Conservation (phyloP, 768 basidiomycete species). For the Suillus subalutaceus region DNA sequence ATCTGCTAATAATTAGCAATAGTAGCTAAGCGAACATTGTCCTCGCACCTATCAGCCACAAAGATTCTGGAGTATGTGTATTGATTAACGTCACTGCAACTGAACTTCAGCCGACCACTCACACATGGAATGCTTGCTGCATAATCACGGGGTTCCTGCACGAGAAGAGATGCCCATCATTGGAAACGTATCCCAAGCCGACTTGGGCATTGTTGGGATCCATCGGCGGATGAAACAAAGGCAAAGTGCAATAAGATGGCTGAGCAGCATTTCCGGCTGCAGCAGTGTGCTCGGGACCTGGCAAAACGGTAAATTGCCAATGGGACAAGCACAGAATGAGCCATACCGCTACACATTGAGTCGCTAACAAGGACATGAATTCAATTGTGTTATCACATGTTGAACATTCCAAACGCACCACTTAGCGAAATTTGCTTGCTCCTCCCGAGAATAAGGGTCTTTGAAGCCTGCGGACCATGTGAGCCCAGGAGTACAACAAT, state of each 20-base stretch:
- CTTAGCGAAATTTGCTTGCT: slow-evolving; percentile 53
- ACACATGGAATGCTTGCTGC: slow-evolving; percentile 65
- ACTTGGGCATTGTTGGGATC: slow-evolving; percentile 28
- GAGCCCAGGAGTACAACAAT: background rate
- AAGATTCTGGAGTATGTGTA: slow-evolving; percentile 44
- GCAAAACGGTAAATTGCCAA: background rate
- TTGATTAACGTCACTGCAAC: background rate
- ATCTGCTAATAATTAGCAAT: slow-evolving; percentile 36
- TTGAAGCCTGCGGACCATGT: slow-evolving; percentile 49
- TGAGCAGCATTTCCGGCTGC: slow-evolving; percentile 40
- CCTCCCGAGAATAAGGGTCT: slow-evolving; percentile 65
- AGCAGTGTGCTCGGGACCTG: slow-evolving; percentile 54
- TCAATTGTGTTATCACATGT: background rate
- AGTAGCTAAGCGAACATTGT: background rate
- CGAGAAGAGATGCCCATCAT: slow-evolving; percentile 56
- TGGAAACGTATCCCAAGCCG: slow-evolving; percentile 52
- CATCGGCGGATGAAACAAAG: slow-evolving; percentile 51
- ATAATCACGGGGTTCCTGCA: slow-evolving; percentile 57
- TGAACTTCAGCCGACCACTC: slow-evolving; percentile 24
- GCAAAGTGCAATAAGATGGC: slow-evolving; percentile 57
- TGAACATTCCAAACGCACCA: slow-evolving; percentile 41
- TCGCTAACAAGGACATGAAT: slow-evolving; percentile 38
- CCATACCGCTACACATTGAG: slow-evolving; percentile 51
- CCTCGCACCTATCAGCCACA: slow-evolving; percentile 52
- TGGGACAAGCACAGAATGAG: background rate